phyloP scores from a whole-genome alignment of 768 basidiomycete species.

The Termitomyces sp. region DNA sequence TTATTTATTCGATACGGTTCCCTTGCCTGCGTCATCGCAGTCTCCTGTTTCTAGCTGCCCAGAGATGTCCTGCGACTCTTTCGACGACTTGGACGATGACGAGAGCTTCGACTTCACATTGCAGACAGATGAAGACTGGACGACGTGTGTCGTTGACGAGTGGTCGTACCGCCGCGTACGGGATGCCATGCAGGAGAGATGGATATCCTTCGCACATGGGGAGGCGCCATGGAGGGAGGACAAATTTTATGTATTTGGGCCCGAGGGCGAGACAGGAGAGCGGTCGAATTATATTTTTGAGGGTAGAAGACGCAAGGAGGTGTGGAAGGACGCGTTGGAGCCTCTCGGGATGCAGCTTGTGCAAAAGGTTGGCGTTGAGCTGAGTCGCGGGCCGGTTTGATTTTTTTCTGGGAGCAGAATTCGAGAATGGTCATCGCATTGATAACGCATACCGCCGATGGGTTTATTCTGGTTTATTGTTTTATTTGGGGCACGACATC shows the following conservation, averaged over 20 bases:
- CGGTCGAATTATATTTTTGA: slow-evolving; percentile 63
- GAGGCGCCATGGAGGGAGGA: slow-evolving; percentile 69
- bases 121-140: slow-evolving; percentile 42
- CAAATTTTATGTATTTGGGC: slow-evolving; percentile 76
- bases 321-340: slow-evolving; percentile 66
- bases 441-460: background rate
- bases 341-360: slow-evolving; percentile 65
- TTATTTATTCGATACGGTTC: slow-evolving; percentile 77
- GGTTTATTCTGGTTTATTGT: background rate
- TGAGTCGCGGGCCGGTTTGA: slow-evolving; percentile 60
- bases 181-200: slow-evolving; percentile 67
- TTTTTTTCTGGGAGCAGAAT: background rate
- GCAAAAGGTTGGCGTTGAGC: slow-evolving; percentile 71
- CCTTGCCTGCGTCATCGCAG: slow-evolving; percentile 39
- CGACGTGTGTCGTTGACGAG: slow-evolving; percentile 56
- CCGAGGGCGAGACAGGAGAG: slow-evolving; percentile 79
- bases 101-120: slow-evolving; percentile 25
- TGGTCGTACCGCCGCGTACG: slow-evolving; percentile 65
- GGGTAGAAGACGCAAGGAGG: slow-evolving; percentile 51
- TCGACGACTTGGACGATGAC: slow-evolving; percentile 33
- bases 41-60: slow-evolving; percentile 13
- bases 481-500: background rate
- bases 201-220: slow-evolving; percentile 74
- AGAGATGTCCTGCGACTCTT: slow-evolving; percentile 30
- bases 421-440: background rate